Evolutionary conservation across 352 stramenopile genomes (phyloP), one percentile per base, ranked within the genome.

Genomic region (Phytophthora citricola): DNA sequence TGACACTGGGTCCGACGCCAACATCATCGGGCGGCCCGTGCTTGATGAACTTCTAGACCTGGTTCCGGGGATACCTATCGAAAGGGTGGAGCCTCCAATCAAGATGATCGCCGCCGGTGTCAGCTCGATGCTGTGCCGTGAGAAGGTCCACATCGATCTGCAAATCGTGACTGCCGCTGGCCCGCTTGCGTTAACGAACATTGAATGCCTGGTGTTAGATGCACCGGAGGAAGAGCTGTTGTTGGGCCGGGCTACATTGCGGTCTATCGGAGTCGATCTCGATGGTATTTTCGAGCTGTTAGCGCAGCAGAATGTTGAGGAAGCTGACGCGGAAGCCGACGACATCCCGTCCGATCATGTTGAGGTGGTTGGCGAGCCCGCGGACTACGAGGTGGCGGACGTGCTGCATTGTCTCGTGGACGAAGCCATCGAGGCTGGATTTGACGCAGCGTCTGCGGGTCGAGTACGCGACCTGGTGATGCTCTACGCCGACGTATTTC

Each of bases 241-340:
- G 2, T 10, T 54, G 2, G 41, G 49, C 1, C 27, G 27, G 3
- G 31, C 15, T 8, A 57, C 44, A 1, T 22, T 69, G 7, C 27
- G 54, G 45, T 63, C 52, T 1, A 69, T 63, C 12, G 51, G 52
- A 9, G 51, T 63, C 0, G 52, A 63, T 5, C 51, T 63, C 10
- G 52, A 69, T 24, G 50, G 20, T 1, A 12, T 29, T 5, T 55
- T 68, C 43, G 50, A 68, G 27, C 60, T 51, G 9, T 20, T 66
- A 14, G 60, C 38, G 26, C 60, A 68, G n/a, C 59, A 57, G 10
- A 15, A 45, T 26, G 27, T 49, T 26, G 41, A 32, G 0, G 38
- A 10, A 1, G 48, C 47, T 5, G 58, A 66, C 9, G 17, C 7
- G 4, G 49, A 54, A 3, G 58, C 58, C 11, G 58, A 66, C 17